Base-by-base conservation (phyloP, 441 rosid genomes). In the Aquilaria agallochum region DNA sequence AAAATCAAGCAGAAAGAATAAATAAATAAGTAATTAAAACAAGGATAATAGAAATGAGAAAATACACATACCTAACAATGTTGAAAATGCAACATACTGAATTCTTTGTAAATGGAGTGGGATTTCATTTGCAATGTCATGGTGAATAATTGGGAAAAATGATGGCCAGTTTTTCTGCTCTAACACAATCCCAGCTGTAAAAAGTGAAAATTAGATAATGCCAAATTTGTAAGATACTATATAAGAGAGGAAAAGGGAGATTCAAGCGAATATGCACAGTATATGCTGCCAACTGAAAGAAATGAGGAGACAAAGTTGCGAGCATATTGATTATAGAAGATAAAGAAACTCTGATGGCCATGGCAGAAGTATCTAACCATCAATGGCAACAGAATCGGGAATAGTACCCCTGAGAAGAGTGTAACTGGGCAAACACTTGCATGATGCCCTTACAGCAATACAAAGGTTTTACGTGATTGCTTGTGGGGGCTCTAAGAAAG, bases 111-210 rank as follows among this genome's bases (percentile, higher is more conserved):
- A 86, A 76, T 83, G 87, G 60, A 81, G 51, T 1, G 96, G 98
- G 62, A 92, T 89, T 62, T 92, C 98, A 63, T 80, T 87, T 59
- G 89, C 85, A 68, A 92, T 84, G 67, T 92, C 96, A 59, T 84
- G 90, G 61, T 92, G 95, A 78, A 92, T 86, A 68, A 89, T 78
- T 15, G 96, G 96, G 72, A 86, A 80, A 68, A 89, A 83, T 14
- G 98, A 85, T 0, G 96, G 98, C 98, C 98, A 92, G 66, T 92
- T 92, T 75, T 82, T 89, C 72, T 73, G 88, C 75, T 92, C 96
- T 0, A 89, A 71, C 30, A 78, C 86, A 65, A 89, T 74, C 66
- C 98, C 96, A 53, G 96, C 96, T 92, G 84, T 76, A 78, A 55
- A 63, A 66, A 56, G 53, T n/a, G 48, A 70, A 20, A 20, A 36